phyloP scores from a whole-genome alignment of 2,329 filamentous ascomycete species.

The Lachnellula cervina region DNA sequence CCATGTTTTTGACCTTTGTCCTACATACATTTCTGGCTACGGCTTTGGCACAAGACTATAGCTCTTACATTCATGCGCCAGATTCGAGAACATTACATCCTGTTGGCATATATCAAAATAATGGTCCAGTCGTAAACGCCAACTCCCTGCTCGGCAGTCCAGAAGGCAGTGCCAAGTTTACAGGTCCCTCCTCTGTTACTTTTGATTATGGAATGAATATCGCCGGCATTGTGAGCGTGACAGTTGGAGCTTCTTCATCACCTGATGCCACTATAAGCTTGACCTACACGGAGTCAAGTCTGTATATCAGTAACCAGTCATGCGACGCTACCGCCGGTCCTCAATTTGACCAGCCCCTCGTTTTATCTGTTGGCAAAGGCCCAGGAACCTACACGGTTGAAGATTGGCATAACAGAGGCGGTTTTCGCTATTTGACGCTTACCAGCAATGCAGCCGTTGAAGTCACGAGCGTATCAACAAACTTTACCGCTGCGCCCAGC shows the following conservation, averaged over 20 bases:
- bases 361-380: slow-evolving; percentile 37
- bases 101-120: slow-evolving; percentile 26
- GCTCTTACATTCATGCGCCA: slow-evolving; percentile 32
- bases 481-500: slow-evolving; percentile 37
- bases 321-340: slow-evolving; percentile 43
- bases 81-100: slow-evolving; percentile 26
- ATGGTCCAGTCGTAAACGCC: slow-evolving; percentile 29
- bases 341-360: slow-evolving; percentile 44
- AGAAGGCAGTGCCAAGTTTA: slow-evolving; percentile 15
- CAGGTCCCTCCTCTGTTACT: slow-evolving; percentile 33
- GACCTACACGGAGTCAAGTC: slow-evolving; percentile 35
- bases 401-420: slow-evolving; percentile 41
- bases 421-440: slow-evolving; percentile 47
- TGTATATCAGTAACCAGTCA: slow-evolving; percentile 44
- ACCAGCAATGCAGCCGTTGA: slow-evolving; percentile 34
- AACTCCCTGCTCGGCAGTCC: slow-evolving; percentile 9
- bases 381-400: slow-evolving; percentile 38
- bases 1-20: not conserved
- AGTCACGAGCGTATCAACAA: slow-evolving; percentile 29
- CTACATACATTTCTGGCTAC: not conserved
- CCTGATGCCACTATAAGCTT: slow-evolving; percentile 34
- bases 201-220: slow-evolving; percentile 38
- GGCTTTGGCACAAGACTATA: not conserved
- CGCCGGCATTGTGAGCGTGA: slow-evolving; percentile 35
- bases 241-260: slow-evolving; percentile 24